Evolutionary conservation across 768 basidiomycete species (phyloP).

Genomic region (Neoboletus brunneissimus): DNA sequence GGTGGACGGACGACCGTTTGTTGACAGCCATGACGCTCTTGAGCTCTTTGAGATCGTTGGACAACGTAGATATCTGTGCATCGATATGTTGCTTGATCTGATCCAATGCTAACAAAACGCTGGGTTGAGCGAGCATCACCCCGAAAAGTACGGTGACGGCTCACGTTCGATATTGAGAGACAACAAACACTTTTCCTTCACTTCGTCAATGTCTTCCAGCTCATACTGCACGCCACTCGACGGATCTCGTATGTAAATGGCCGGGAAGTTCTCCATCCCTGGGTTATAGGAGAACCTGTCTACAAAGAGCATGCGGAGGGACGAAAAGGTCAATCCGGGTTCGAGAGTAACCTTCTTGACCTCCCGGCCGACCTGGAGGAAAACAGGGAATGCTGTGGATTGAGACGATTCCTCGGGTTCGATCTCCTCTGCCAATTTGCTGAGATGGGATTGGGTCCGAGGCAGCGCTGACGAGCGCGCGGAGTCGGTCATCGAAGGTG

Average conservation of each 20-base stretch:
- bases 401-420: constrained; percentile 20
- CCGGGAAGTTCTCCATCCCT: constrained; percentile 89
- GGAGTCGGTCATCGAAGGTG: constrained; percentile 45
- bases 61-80: constrained; percentile 76
- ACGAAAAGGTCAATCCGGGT: constrained; percentile 64
- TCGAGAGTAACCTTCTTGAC: constrained; percentile 85
- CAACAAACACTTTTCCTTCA: constrained; percentile 82
- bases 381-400: constrained; percentile 57
- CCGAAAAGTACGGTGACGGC: constrained; percentile 35
- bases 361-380: constrained; percentile 85
- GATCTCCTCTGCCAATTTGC: constrained; percentile 18
- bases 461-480: constrained; percentile 11
- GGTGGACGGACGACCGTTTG: constrained; percentile 50
- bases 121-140: constrained; percentile 8
- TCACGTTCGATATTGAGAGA: constrained; percentile 96
- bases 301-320: constrained; percentile 83
- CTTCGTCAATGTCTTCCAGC: constrained; percentile 90
- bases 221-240: constrained; percentile 93
- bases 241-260: constrained; percentile 92
- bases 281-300: constrained; percentile 95
- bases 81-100: constrained; percentile 99
- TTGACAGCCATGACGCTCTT: constrained; percentile 57
- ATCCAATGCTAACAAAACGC: constrained; percentile 69
- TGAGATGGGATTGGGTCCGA: constrained; percentile 4
- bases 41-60: constrained; percentile 89